A percentile compares a stretch with the other conserved stretches of the same genome.
Evolutionary conservation across 1,284 basidiomycete species (phyloP).

Genomic region (Ganoderma resinaceum): DNA sequence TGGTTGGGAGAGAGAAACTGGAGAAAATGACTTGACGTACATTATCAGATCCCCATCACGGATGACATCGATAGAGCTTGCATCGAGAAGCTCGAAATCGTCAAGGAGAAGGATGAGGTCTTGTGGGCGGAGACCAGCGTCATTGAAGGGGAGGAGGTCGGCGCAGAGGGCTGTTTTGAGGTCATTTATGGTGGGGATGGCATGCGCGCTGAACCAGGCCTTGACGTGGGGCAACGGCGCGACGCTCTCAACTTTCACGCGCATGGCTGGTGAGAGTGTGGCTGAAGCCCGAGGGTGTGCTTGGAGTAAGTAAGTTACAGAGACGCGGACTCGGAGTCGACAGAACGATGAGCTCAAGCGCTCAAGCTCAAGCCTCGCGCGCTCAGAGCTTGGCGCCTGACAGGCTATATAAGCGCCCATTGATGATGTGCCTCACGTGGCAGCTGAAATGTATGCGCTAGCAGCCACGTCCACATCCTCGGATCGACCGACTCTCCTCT

Average conservation of each 20-base stretch:
- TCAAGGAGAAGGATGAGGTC: conserved; percentile 48
- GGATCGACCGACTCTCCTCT: conserved; percentile 1
- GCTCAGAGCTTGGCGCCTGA: not conserved
- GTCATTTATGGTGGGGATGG: conserved; percentile 34
- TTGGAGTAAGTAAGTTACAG: not conserved
- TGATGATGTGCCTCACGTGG: conserved; percentile 15
- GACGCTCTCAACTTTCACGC: conserved; percentile 47
- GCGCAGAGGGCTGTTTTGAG: conserved; percentile 41
- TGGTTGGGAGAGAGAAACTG: conserved; percentile 18
- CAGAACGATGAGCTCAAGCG: too few species aligned
- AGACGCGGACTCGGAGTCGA: too few species aligned
- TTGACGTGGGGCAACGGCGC: conserved; percentile 48
- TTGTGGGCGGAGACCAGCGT: conserved; percentile 24
- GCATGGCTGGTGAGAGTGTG: conserved; percentile 38
- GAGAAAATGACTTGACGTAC: conserved; percentile 38
- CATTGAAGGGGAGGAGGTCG: conserved; percentile 35
- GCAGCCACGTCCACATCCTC: conserved; percentile 20
- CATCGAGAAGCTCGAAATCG: conserved; percentile 52
- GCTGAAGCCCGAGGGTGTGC: not conserved
- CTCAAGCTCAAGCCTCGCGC: too few species aligned
- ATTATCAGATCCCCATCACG: conserved; percentile 53
- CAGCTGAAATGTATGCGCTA: conserved; percentile 5
- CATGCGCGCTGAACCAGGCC: conserved; percentile 50
- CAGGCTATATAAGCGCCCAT: not conserved
- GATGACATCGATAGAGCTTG: conserved; percentile 46